Evolutionary conservation across 345 rosid genomes (phyloP).

Genomic region (Corchorus capsularis): DNA sequence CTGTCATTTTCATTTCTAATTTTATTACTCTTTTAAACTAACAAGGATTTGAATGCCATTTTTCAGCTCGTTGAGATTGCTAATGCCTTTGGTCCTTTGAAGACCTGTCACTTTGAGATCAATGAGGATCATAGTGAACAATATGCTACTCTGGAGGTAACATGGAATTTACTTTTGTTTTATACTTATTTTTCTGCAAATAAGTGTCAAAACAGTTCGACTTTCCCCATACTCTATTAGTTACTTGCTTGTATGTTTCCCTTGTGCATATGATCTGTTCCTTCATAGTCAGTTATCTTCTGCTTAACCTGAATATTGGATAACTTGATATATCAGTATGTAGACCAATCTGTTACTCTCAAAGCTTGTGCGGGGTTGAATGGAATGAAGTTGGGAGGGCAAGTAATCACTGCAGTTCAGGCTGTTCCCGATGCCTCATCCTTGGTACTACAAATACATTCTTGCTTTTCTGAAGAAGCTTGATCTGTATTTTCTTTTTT

Average conservation of each 20-base stretch:
- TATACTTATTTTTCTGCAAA: constrained; percentile 12
- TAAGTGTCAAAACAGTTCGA: not conserved
- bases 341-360: constrained; percentile 62
- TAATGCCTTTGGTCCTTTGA: constrained; percentile 82
- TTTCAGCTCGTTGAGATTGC: constrained; percentile 84
- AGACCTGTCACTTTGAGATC: constrained; percentile 62
- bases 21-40: constrained; percentile 1
- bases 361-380: constrained; percentile 90
- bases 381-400: constrained; percentile 93
- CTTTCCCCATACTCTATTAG: not conserved
- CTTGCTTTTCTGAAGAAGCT: constrained; percentile 11
- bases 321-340: constrained; percentile 50
- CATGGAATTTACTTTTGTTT: constrained; percentile 23
- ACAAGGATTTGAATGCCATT: constrained; percentile 28
- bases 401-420: constrained; percentile 76
- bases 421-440: constrained; percentile 48
- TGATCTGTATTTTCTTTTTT: constrained; percentile 6
- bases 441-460: constrained; percentile 45
- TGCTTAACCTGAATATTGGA: constrained; percentile 8
- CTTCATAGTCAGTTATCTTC: not conserved
- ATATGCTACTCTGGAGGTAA: constrained; percentile 87
- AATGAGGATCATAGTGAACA: constrained; percentile 37
- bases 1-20: constrained; percentile 2
- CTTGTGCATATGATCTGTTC: not conserved
- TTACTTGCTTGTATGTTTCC: not conserved